Conservation (phyloP, 1,139 yeast species). For the Geotrichum aggregatum region DNA sequence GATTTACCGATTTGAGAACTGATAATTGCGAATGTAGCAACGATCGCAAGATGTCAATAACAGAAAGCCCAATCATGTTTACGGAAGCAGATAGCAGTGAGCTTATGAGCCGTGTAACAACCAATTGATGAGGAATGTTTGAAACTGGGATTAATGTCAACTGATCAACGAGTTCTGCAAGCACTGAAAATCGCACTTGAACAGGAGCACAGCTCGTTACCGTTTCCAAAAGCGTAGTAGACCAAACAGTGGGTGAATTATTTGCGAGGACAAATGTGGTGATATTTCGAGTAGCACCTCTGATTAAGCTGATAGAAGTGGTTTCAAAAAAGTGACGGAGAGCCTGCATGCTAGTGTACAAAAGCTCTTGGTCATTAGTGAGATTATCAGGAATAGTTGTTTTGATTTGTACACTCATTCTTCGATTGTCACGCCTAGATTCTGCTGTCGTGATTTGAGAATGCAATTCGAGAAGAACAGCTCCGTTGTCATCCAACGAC, state of each 20-base stretch:
- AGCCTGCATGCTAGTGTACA: conserved; percentile 30
- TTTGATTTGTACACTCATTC: conserved; percentile 7
- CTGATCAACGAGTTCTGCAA: conserved; percentile 44
- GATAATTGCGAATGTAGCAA: conserved; percentile 52
- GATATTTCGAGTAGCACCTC: conserved; percentile 37
- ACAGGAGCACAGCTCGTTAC: conserved; percentile 70
- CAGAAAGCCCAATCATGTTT: conserved; percentile 82
- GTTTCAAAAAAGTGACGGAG: conserved; percentile 42
- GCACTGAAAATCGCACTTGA: conserved; percentile 71
- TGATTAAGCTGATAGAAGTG: conserved; percentile 37
- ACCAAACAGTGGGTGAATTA: conserved; percentile 9
- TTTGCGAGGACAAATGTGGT: conserved; percentile 31
- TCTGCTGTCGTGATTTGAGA: conserved; percentile 17
- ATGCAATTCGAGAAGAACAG: conserved; percentile 24
- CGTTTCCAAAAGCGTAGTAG: conserved; percentile 10
- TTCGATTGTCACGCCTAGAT: conserved; percentile 4
- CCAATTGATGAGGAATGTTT: conserved; percentile 43
- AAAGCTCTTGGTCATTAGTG: conserved; percentile 22
- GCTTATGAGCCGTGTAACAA: conserved; percentile 53
- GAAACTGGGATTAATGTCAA: conserved; percentile 33
- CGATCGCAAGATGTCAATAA: conserved; percentile 71
- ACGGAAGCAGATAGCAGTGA: conserved; percentile 73
- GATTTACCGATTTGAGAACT: conserved; percentile 33
- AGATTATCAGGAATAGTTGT: conserved; percentile 12
- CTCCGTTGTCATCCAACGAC: conserved; percentile 19